Evolutionary conservation across 2,329 filamentous ascomycete species (phyloP).

Genomic region (Aspergillus puulaauensis): DNA sequence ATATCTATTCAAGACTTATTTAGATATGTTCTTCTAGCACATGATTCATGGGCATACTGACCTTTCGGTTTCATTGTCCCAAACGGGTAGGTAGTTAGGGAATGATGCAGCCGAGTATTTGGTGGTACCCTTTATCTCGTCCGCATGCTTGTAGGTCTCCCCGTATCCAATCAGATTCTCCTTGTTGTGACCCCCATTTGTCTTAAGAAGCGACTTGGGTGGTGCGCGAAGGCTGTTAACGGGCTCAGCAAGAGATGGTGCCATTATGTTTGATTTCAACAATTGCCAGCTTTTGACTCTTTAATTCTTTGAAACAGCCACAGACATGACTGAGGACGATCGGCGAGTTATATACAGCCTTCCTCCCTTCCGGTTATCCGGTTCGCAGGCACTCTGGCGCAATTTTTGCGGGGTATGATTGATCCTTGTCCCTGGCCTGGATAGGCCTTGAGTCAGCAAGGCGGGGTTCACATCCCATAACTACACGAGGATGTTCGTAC

Average conservation of each 20-base stretch:
- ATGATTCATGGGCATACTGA: conserved; percentile 9
- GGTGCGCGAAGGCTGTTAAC: conserved; percentile 25
- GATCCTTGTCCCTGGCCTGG: conserved; percentile 4
- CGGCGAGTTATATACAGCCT: conserved; percentile 9
- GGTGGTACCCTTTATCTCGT: conserved; percentile 54
- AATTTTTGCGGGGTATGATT: conserved; percentile 25
- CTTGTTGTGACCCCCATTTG: conserved; percentile 36
- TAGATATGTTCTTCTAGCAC: background rate
- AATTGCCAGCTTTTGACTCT: background rate
- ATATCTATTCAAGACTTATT: conserved; percentile 43
- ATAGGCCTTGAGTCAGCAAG: background rate
- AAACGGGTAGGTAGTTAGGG: conserved; percentile 71
- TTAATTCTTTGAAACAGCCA: background rate
- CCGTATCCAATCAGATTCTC: conserved; percentile 36
- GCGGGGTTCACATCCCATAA: background rate
- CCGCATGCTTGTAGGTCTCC: conserved; percentile 43
- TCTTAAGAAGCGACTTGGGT: conserved; percentile 25
- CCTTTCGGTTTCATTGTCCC: conserved; percentile 57
- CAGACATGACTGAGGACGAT: background rate
- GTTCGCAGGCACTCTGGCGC: conserved; percentile 14
- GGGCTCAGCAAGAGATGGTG: conserved; percentile 34
- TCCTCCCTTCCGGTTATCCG: conserved; percentile 14
- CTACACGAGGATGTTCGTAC: background rate
- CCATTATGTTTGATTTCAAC: conserved; percentile 27
- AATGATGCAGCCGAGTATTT: conserved; percentile 61